These are phyloP conservation scores for Exutisphaerella laricina DNA, from an alignment of 2,329 filamentous ascomycete species.

Conservation along the genomic window DNA sequence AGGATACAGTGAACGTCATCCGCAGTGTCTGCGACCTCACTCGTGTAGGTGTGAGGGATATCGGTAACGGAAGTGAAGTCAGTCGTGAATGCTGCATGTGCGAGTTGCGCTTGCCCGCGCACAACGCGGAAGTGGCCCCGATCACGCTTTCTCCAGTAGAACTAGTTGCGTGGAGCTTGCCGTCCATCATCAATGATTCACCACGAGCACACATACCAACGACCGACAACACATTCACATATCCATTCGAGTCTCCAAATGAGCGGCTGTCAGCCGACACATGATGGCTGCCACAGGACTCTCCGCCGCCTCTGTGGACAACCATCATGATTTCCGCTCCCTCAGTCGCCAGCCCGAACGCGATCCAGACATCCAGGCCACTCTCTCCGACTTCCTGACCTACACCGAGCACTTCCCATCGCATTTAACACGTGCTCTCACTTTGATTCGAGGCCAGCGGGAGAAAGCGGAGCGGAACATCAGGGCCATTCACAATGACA, in stretches of 20 bases:
- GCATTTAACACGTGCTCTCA: conserved; percentile 58
- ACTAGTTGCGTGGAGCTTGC: too few species aligned
- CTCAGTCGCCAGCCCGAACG: conserved; percentile 30
- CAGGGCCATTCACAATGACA: conserved; percentile 44
- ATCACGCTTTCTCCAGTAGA: too few species aligned
- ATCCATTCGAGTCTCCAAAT: too few species aligned
- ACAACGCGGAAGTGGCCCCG: too few species aligned
- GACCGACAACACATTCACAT: too few species aligned
- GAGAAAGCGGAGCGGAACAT: conserved; percentile 40
- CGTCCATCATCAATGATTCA: too few species aligned
- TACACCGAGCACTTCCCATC: conserved; percentile 65
- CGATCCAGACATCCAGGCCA: conserved; percentile 60
- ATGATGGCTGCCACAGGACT: conserved; percentile 10
- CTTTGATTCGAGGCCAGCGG: conserved; percentile 53
- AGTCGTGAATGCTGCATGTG: too few species aligned
- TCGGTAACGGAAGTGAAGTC: too few species aligned
- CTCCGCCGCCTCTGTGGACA: conserved; percentile 19
- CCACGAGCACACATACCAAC: too few species aligned
- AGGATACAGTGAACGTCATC: background rate
- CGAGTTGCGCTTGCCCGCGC: too few species aligned
- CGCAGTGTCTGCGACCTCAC: background rate
- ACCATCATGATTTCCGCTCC: conserved; percentile 30
- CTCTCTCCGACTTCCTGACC: conserved; percentile 62
- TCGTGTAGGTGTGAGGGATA: background rate
- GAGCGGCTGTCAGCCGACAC: too few species aligned